These are phyloP conservation scores for Teunomyces pallodes DNA, from an alignment of 805 yeast species.

Conservation along the genomic window DNA sequence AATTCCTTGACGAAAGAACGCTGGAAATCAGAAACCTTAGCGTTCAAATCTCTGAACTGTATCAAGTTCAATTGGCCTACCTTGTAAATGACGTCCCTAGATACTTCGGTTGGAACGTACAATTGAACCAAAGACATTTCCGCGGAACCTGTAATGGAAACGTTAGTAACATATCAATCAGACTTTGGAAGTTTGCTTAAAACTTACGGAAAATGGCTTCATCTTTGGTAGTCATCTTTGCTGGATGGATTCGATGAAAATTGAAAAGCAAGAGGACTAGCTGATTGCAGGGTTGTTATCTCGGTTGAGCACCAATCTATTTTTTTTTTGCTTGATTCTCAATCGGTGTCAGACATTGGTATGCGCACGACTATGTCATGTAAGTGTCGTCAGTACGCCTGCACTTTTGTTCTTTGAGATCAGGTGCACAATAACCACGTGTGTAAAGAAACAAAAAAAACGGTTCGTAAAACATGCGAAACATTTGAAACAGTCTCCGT, in stretches of 20 bases:
- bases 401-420: too few species aligned
- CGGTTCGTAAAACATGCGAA: not conserved
- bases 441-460: not conserved
- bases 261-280: not conserved
- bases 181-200: not conserved
- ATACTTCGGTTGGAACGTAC: conserved; percentile 85
- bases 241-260: not conserved
- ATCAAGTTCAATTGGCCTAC: conserved; percentile 83
- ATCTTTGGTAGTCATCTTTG: conserved; percentile 32
- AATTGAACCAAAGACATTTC: conserved; percentile 93
- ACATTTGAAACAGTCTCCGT: not conserved
- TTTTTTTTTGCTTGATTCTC: not conserved
- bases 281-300: not conserved
- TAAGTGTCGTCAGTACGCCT: too few species aligned
- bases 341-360: not conserved
- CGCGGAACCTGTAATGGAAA: conserved; percentile 65
- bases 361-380: not conserved
- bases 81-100: conserved; percentile 81
- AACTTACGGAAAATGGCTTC: conserved; percentile 48
- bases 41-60: conserved; percentile 83
- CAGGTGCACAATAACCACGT: too few species aligned
- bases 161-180: conserved; percentile 9
- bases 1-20: conserved; percentile 87
- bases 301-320: not conserved
- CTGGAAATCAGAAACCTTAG: conserved; percentile 79